phyloP scores from a whole-genome alignment of 2,329 filamentous ascomycete genomes.

The Colletotrichum scovillei region DNA sequence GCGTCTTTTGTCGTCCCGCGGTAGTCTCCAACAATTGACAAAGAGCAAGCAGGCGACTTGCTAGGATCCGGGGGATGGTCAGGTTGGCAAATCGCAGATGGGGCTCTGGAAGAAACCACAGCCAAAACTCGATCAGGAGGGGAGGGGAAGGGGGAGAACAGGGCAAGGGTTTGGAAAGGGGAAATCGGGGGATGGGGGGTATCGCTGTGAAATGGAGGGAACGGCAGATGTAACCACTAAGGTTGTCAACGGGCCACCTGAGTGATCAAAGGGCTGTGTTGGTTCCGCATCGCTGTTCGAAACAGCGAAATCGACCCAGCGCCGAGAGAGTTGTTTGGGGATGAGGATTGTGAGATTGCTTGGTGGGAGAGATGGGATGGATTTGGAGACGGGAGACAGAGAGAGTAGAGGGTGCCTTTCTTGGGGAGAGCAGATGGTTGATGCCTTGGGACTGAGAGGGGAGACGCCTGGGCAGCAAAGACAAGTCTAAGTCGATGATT shows the following conservation, averaged over 20 bases:
- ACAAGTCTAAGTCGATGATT: background rate
- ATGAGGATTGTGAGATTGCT: constrained; percentile 8
- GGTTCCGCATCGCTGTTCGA: constrained; percentile 20
- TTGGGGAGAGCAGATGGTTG: background rate
- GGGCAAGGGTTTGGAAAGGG: constrained; percentile 30
- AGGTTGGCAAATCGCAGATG: background rate
- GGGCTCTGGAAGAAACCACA: background rate
- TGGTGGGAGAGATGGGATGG: constrained; percentile 3
- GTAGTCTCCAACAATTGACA: background rate
- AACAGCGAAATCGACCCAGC: constrained; percentile 27
- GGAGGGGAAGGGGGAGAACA: background rate
- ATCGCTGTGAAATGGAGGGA: constrained; percentile 27
- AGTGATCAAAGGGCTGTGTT: constrained; percentile 25
- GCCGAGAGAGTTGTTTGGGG: constrained; percentile 36
- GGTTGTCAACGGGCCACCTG: constrained; percentile 14
- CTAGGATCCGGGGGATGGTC: background rate
- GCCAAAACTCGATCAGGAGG: background rate
- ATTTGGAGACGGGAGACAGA: background rate
- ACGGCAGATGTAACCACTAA: constrained; percentile 21
- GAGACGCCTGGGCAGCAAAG: background rate
- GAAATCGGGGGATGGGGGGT: constrained; percentile 21
- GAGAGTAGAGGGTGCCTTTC: background rate
- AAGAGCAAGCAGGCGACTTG: background rate
- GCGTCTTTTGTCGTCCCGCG: constrained; percentile 19
- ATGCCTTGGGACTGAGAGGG: background rate